These are phyloP conservation scores for Apiospora marii DNA, from an alignment of 2,329 filamentous ascomycete species.

Conservation along the genomic window DNA sequence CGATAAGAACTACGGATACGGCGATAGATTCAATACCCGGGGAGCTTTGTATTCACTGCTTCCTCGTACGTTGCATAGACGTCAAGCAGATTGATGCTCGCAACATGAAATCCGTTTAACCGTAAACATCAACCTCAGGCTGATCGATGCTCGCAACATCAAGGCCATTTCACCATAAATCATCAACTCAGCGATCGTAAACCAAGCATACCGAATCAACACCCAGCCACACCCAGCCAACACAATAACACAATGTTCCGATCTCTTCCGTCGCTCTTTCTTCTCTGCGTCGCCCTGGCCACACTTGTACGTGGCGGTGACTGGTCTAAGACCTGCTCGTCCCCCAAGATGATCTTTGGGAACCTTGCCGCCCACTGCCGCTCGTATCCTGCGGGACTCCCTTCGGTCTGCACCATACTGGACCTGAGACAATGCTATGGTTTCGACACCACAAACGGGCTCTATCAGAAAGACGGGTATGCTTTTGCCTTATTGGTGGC, in stretches of 20 bases:
- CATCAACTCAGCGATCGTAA: too few relatives aligned
- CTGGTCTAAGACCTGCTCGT: not conserved
- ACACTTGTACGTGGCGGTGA: not conserved
- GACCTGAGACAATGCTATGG: not conserved
- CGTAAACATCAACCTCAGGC: too few relatives aligned
- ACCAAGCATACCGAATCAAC: not conserved
- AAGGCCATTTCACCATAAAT: too few relatives aligned
- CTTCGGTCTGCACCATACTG: constrained; percentile 22
- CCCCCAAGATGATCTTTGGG: too few relatives aligned
- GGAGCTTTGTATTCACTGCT: too few relatives aligned
- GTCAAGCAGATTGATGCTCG: too few relatives aligned
- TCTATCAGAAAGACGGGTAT: not conserved
- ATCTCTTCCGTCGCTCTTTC: not conserved
- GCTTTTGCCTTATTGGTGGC: not conserved
- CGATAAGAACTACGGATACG: too few relatives aligned
- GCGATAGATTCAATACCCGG: too few relatives aligned
- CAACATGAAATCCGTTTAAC: too few relatives aligned
- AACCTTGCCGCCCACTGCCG: constrained; percentile 19
- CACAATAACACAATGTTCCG: not conserved
- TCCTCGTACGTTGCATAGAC: too few relatives aligned
- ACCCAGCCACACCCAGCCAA: not conserved
- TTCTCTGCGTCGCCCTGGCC: not conserved
- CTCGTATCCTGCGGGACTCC: constrained; percentile 17
- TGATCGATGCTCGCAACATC: too few relatives aligned
- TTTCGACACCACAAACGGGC: not conserved